A percentile compares a stretch with the other conserved stretches of the same genome.
These are phyloP conservation scores for Pyrenochaeta sp. DNA, from an alignment of 2,329 filamentous ascomycete genomes.

Conservation along the genomic window DNA sequence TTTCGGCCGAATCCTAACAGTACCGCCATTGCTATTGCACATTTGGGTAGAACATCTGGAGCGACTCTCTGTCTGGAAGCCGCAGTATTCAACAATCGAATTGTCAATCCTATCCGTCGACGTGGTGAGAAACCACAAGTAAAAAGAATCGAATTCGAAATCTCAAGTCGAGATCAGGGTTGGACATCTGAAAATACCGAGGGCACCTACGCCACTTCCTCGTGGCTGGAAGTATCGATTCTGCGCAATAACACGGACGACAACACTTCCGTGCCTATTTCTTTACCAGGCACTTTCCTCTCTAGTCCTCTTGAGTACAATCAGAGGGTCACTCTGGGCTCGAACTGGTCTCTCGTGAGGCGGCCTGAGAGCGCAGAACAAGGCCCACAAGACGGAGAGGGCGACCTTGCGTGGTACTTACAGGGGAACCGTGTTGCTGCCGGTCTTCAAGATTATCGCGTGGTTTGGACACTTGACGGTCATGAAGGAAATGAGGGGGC, in stretches of 20 bases:
- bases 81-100: constrained; percentile 15
- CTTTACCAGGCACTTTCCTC: constrained; percentile 7
- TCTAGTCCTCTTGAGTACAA: constrained; percentile 9
- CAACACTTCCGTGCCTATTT: constrained; percentile 6
- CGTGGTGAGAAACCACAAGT: constrained; percentile 25
- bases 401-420: constrained; percentile 38
- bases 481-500: constrained; percentile 29
- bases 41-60: constrained; percentile 4
- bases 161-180: constrained; percentile 40
- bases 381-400: constrained; percentile 34
- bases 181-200: constrained; percentile 37
- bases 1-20: background rate
- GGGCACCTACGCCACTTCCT: constrained; percentile 38
- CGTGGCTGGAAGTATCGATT: constrained; percentile 44
- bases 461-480: constrained; percentile 26
- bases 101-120: constrained; percentile 4
- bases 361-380: constrained; percentile 23
- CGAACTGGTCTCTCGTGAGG: constrained; percentile 25
- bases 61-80: constrained; percentile 27
- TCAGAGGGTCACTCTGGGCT: constrained; percentile 7
- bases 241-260: constrained; percentile 20
- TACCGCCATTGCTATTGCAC: constrained; percentile 3
- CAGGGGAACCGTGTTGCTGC: constrained; percentile 40
- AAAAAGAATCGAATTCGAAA: constrained; percentile 31
- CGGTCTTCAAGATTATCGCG: constrained; percentile 13